Conservation (phyloP, 1,139 yeast genomes). For the Yamadazyma blattariae region DNA sequence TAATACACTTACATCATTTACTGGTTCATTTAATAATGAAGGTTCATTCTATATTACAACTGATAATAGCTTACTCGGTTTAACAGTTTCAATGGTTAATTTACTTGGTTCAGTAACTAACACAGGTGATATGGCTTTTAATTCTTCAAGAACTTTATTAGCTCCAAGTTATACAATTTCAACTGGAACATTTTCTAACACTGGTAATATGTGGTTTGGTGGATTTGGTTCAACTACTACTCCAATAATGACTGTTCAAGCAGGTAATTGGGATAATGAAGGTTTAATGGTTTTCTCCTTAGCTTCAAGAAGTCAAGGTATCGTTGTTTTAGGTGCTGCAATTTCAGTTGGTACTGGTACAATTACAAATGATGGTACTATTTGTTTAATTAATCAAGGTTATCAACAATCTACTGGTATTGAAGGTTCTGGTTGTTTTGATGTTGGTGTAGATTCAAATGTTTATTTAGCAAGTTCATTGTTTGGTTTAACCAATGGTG, state of each 20-base stretch:
- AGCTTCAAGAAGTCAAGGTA: constrained; percentile 14
- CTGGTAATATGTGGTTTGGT: constrained; percentile 16
- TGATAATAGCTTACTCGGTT: constrained; percentile 9
- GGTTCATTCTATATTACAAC: constrained; percentile 23
- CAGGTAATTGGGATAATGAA: constrained; percentile 18
- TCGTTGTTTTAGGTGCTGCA: constrained; percentile 15
- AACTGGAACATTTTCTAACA: constrained; percentile 12
- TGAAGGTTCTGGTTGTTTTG: constrained; percentile 26
- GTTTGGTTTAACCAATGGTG: constrained; percentile 10
- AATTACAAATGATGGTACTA: constrained; percentile 22
- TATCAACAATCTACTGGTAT: constrained; percentile 21
- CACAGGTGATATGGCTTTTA: constrained; percentile 7
- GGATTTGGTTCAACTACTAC: constrained; percentile 14
- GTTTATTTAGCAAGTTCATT: constrained; percentile 16
- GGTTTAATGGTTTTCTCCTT: constrained; percentile 18
- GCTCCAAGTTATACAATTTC: constrained; percentile 17
- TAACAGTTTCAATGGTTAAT: constrained; percentile 9
- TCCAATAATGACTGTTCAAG: constrained; percentile 15
- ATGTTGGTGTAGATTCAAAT: constrained; percentile 18
- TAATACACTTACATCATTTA: constrained; percentile 22
- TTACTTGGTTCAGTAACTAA: constrained; percentile 9
- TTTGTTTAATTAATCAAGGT: constrained; percentile 22
- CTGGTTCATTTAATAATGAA: constrained; percentile 19
- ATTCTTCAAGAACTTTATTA: constrained; percentile 6
- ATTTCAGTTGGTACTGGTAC: constrained; percentile 5